Conservation (phyloP, 345 rosid species). For the Euphorbia peplus region DNA sequence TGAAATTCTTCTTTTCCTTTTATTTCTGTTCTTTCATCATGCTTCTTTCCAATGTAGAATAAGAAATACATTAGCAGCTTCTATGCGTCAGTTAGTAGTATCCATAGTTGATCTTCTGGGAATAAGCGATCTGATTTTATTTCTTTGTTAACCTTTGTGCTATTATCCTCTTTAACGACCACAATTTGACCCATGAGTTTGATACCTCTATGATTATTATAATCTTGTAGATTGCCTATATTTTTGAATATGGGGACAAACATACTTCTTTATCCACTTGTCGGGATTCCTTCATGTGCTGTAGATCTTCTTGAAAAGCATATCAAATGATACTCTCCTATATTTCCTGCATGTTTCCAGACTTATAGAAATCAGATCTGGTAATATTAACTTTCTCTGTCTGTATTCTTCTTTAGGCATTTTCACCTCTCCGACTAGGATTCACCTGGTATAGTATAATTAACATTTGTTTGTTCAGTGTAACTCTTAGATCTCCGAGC, state of each 20-base stretch:
- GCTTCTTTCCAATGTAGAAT: too few species aligned
- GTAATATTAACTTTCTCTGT: too few species aligned
- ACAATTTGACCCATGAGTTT: not conserved
- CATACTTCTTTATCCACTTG: not conserved
- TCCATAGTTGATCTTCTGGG: too few species aligned
- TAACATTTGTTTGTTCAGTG: not conserved
- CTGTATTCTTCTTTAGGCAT: too few species aligned
- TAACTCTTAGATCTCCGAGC: not conserved
- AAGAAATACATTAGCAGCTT: too few species aligned
- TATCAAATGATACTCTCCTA: not conserved
- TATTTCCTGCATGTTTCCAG: not conserved
- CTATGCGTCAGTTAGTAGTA: too few species aligned
- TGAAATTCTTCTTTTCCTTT: too few species aligned
- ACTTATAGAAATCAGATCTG: not conserved
- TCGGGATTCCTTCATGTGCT: not conserved
- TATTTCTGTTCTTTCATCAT: too few species aligned
- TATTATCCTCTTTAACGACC: not conserved
- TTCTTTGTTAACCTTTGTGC: too few species aligned
- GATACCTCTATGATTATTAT: not conserved
- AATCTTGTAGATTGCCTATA: not conserved
- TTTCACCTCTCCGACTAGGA: too few species aligned
- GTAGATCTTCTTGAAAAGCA: not conserved
- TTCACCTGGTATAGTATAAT: too few species aligned
- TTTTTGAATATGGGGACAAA: not conserved
- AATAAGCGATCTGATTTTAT: too few species aligned